Conservation (phyloP, 768 basidiomycete species). For the Hygrocybe coccinea region DNA sequence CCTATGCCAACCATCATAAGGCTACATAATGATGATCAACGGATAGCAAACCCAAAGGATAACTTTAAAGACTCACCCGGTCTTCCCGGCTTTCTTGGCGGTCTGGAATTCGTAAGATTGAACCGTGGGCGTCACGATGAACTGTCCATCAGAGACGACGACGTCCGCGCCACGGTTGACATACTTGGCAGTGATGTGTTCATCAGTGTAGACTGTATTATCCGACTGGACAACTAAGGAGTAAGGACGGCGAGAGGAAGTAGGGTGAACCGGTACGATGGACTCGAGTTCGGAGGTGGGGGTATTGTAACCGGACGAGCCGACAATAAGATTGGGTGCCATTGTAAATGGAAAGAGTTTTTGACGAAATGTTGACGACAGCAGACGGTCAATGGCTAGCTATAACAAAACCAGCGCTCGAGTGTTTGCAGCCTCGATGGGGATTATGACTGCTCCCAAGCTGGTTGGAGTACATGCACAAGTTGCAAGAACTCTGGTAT, state of each 20-base stretch:
- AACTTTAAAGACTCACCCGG: conserved; percentile 84
- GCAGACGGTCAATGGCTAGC: conserved; percentile 35
- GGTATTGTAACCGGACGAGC: conserved; percentile 66
- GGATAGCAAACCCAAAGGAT: conserved; percentile 9
- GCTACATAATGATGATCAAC: conserved; percentile 37
- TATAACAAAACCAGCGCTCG: conserved; percentile 62
- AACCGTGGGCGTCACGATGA: conserved; percentile 72
- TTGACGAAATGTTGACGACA: conserved; percentile 26
- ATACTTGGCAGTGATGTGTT: conserved; percentile 79
- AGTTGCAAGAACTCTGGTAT: conserved; percentile 38
- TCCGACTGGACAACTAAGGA: conserved; percentile 77
- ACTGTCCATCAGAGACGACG: conserved; percentile 65
- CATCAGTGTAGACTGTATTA: conserved; percentile 75
- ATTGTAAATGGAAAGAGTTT: conserved; percentile 33
- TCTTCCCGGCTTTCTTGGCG: conserved; percentile 76
- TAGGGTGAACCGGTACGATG: conserved; percentile 72
- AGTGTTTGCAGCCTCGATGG: conserved; percentile 84
- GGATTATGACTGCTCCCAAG: conserved; percentile 85
- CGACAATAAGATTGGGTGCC: conserved; percentile 43
- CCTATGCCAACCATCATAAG: conserved; percentile 96
- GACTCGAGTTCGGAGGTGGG: conserved; percentile 70
- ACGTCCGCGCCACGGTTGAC: conserved; percentile 74
- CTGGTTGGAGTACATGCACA: conserved; percentile 95
- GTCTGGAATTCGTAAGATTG: conserved; percentile 91
- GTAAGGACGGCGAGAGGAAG: conserved; percentile 71